These are phyloP conservation scores for Kodamaea fukazawae DNA, from an alignment of 805 yeast species.

Conservation along the genomic window DNA sequence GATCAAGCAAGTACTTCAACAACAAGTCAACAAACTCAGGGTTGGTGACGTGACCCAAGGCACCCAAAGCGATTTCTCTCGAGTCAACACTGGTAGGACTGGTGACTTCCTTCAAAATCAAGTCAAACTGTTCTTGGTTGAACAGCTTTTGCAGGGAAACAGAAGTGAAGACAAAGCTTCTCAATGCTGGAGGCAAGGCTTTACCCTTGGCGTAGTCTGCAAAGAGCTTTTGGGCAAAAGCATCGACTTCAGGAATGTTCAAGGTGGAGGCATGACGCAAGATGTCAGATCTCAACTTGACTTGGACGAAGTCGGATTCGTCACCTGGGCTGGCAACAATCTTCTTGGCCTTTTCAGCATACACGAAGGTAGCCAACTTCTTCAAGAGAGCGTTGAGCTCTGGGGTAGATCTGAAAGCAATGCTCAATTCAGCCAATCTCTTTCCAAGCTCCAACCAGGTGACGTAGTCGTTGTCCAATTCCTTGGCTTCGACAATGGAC, in stretches of 20 bases:
- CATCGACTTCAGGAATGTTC: slow-evolving; percentile 36
- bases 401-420: slow-evolving; percentile 30
- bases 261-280: slow-evolving; percentile 41
- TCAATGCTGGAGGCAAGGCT: slow-evolving; percentile 43
- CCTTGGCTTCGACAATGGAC: slow-evolving; percentile 21
- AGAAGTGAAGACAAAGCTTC: slow-evolving; percentile 42
- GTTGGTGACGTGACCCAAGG: slow-evolving; percentile 49
- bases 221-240: slow-evolving; percentile 31
- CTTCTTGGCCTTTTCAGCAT: slow-evolving; percentile 27
- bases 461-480: slow-evolving; percentile 36
- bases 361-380: slow-evolving; percentile 31
- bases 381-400: slow-evolving; percentile 24
- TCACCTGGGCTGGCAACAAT: slow-evolving; percentile 16
- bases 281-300: slow-evolving; percentile 37
- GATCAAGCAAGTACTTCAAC: slow-evolving; percentile 40
- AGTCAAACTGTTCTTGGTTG: slow-evolving; percentile 33
- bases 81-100: slow-evolving; percentile 56
- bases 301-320: slow-evolving; percentile 25
- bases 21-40: slow-evolving; percentile 36
- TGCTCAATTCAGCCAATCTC: slow-evolving; percentile 30
- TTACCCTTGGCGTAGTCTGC: slow-evolving; percentile 21
- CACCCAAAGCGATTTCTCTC: slow-evolving; percentile 54
- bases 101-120: slow-evolving; percentile 45
- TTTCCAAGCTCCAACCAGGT: slow-evolving; percentile 56
- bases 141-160: slow-evolving; percentile 37